These are phyloP conservation scores for Mycena filopes DNA, from an alignment of 768 basidiomycete species.

Conservation along the genomic window DNA sequence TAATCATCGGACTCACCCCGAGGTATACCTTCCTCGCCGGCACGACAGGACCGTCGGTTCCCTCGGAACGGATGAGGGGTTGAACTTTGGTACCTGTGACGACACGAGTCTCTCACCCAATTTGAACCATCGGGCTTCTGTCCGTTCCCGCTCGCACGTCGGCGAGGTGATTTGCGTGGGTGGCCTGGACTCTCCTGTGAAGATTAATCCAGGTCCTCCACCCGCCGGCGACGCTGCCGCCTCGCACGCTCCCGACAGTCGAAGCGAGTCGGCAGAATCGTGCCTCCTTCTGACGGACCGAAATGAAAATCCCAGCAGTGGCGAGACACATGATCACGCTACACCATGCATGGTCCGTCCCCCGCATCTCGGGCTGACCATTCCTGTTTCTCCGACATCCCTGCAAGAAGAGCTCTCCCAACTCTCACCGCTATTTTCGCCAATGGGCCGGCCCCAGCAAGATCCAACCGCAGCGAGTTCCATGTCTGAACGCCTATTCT, in stretches of 20 bases:
- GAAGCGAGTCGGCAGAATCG: no score
- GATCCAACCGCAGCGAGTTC: neutral
- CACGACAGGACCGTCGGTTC: slow-evolving; percentile 1
- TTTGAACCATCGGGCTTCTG: no score
- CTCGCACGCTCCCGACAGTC: no score
- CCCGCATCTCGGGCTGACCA: slow-evolving; percentile 14
- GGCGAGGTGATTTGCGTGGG: neutral
- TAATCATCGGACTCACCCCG: slow-evolving; percentile 6
- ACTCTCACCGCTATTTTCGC: slow-evolving; percentile 31
- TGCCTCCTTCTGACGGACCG: no score
- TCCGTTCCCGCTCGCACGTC: neutral
- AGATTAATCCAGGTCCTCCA: no score
- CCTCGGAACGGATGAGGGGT: neutral
- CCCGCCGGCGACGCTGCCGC: no score
- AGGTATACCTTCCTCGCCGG: neutral
- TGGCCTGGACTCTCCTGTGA: neutral
- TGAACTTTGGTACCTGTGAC: neutral
- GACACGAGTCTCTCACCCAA: neutral
- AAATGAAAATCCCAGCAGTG: neutral
- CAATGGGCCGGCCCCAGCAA: slow-evolving; percentile 1
- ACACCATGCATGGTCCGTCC: slow-evolving; percentile 3
- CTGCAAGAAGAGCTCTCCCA: slow-evolving; percentile 26
- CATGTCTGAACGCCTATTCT: slow-evolving; percentile 3
- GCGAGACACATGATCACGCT: neutral
- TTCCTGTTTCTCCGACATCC: slow-evolving; percentile 24